Evolutionary conservation across 2,329 filamentous ascomycete species (phyloP).

Genomic region (Aureobasidium musti): DNA sequence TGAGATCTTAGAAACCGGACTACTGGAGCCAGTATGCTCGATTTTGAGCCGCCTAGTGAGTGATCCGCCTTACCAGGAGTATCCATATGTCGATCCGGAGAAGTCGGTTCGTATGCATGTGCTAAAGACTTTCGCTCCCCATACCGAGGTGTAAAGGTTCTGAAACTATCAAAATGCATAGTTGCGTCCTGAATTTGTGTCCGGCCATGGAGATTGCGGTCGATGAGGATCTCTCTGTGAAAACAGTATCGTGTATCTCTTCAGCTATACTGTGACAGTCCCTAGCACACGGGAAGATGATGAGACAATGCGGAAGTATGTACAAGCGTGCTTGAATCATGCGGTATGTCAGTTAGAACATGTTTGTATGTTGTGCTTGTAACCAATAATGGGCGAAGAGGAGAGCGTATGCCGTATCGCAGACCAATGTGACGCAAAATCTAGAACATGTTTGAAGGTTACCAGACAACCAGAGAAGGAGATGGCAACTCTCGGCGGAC

Average conservation of each 20-base stretch:
- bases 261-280: too few species aligned
- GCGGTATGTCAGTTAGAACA: not conserved
- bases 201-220: too few species aligned
- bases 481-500: not conserved
- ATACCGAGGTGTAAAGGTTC: too few species aligned
- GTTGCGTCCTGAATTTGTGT: too few species aligned
- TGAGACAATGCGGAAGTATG: not conserved
- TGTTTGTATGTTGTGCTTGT: not conserved
- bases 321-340: too few species aligned
- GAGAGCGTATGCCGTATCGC: not conserved
- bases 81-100: conserved; percentile 11
- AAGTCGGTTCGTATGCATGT: too few species aligned
- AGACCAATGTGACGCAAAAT: conserved; percentile 1
- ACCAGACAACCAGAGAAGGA: too few species aligned
- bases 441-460: conserved; percentile 18
- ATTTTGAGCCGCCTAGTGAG: not conserved
- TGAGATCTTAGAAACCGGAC: not conserved
- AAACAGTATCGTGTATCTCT: too few species aligned
- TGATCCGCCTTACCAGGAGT: not conserved
- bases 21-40: conserved; percentile 4
- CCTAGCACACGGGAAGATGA: too few species aligned
- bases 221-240: too few species aligned
- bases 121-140: too few species aligned
- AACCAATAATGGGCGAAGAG: not conserved
- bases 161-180: too few species aligned